Evolutionary conservation across 257 asterid species (phyloP), one percentile per base, ranked within the genome.

Genomic region (Coffea canephora): DNA sequence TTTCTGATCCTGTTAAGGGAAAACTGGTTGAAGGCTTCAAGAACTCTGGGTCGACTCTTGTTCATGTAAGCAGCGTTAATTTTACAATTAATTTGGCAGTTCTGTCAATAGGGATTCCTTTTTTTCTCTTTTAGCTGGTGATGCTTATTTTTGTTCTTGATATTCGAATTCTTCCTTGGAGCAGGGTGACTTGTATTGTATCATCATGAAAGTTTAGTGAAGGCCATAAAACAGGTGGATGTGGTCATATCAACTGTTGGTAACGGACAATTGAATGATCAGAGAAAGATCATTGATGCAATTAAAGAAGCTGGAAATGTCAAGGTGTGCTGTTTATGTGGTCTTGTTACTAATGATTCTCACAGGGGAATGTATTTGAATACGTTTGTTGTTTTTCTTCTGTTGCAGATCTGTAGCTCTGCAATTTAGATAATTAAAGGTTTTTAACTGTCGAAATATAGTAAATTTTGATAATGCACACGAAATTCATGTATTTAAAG

Each of bases 271-370:
- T 74, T 90, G 61, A 85, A 70, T 2, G 95, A 90, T 81, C 97
- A 92, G 71, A 48, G 19, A 4, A 89, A 90, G 85, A 84, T 92
- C 74, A 86, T 92, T 85, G 88, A 85, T 74, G 95, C 97, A 8
- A 90, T 92, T 39, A 90, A 90, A 79, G 92, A 92, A 73, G 93
- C 95, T 48, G 95, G 95, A n/a, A 90, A 92, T 79, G 73, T 92
- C 36, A 90, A 92, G 97, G 97, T 92, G 5, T 6, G 16, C 34
- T 0, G 39, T 69, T 34, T 45, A 1, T 25, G 69, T 55, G 0
- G 8, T 55, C n/a, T 55, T 55, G n/a, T 54, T 54, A 3, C 21
- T 15, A 54, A 54, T 15, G 23, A 54, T 54, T 16, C 61, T 54
- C 61, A 16, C 12, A 16, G 23, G 18, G 23, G 6, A 54, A 4